Evolutionary conservation across 2,329 filamentous ascomycete species (phyloP), one percentile per base, ranked within the genome.

Genomic region (Phyllosticta capitalensis): DNA sequence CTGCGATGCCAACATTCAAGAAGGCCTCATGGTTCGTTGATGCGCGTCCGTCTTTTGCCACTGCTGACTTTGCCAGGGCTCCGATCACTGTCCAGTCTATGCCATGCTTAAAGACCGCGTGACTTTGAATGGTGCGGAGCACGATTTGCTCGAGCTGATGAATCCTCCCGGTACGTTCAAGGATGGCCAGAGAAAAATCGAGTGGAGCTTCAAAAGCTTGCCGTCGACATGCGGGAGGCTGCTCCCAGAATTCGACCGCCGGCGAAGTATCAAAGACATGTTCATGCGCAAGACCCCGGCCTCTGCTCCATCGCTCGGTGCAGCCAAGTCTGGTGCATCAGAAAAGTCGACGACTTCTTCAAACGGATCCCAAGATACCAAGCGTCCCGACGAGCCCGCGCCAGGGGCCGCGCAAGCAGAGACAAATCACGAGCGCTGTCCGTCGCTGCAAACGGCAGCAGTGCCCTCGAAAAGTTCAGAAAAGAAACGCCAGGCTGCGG

Each of bases 71-170:
- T 28, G 12, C 1, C 38, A 82, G 81, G 94, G 94, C 0, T 97
- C 92, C 1, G 94, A 99, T 69, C 94, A 99, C 72, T 99, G 94
- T 67, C 94, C 94, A 0, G 92, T 97, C 1, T 97, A 88, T 71
- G 90, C 86, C 0, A 80, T 82, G 2, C 78, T 95, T 22, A 83
- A 85, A 19, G 83, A 92, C 38, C 76, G 68, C 2, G 82, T 96
- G 1, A 67, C 68, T 0, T 64, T 81, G 5, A 72, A 79, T 14
- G 80, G 76, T 0, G 67, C 76, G 52, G 72, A 82, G 52, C 70
- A 81, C 2, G 71, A 85, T 64, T 76, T 90, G 2, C 72, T 79
- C 26, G 90, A 96, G 67, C 71, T 94, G 55, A 83, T 96, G 81
- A 96, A 94, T 65, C 87, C 89, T 0, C 68, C 78, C 1, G 88